Evolutionary conservation across 2,329 filamentous ascomycete genomes (phyloP).

Genomic region (Penicillium italicum): DNA sequence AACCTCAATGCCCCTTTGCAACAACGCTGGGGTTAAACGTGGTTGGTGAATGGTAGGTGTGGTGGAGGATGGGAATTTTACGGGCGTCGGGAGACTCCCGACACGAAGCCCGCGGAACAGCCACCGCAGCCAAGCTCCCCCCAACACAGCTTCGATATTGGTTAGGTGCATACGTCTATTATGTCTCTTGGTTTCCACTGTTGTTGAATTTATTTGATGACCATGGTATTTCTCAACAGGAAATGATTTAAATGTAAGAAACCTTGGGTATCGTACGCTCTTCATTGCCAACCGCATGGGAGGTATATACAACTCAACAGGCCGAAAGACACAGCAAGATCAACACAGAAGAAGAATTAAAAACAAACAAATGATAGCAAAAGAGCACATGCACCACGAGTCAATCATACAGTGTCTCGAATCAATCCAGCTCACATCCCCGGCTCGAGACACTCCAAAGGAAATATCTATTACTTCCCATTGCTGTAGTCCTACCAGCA

Average conservation of each 20-base stretch:
- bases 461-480: constrained; percentile 17
- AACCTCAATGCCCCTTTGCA: constrained; percentile 1
- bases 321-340: constrained; percentile 23
- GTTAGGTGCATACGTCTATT: background rate
- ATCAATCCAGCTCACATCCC: constrained; percentile 11
- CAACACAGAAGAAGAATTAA: constrained; percentile 24
- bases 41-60: constrained; percentile 12
- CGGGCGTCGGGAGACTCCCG: constrained; percentile 27
- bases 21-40: constrained; percentile 3
- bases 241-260: constrained; percentile 16
- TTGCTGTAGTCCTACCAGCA: constrained; percentile 7
- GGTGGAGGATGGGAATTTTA: constrained; percentile 30
- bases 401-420: constrained; percentile 7
- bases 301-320: constrained; percentile 39
- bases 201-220: background rate
- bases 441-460: constrained; percentile 6
- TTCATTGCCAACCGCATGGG: constrained; percentile 36
- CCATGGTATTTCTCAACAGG: background rate
- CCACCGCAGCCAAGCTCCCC: background rate
- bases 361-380: constrained; percentile 19
- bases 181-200: background rate
- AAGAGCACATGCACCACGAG: constrained; percentile 15
- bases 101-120: constrained; percentile 20
- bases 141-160: background rate
- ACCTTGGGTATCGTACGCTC: constrained; percentile 39